Base-by-base conservation (phyloP, 176 grass and related monocot species). In the Urochloa ruziziensis region DNA sequence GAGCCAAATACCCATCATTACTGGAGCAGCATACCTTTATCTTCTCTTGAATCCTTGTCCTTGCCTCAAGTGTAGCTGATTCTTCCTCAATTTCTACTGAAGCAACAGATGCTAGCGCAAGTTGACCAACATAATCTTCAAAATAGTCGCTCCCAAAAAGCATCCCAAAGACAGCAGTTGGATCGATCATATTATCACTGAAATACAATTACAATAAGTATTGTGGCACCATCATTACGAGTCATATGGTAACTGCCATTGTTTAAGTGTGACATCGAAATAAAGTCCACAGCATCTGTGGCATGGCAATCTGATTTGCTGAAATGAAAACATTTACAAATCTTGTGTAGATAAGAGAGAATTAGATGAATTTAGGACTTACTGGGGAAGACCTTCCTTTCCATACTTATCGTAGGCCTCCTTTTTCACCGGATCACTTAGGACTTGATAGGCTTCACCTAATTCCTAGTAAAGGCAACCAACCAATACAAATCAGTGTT, bases 381-480 rank as follows among this genome's bases (percentile, higher is more conserved):
- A 98, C 93, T 85, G 70, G 9, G 76, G 67, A 85, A 98, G 56
- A 56, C 91, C 89, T 90, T 94, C 96, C 68, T 98, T 98, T 76
- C 93, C 96, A 85, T 83, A 72, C 73, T 89, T 95, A 67, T 98
- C 93, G 65, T 98, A 98, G 28, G 83, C 84, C 71, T 95, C 85
- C 60, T 79, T 92, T 89, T 90, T 98, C 39, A 67, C 79, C 35
- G 91, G 93, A 85, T 95, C 96, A 56, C 96, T 95, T 60, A 98
- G 71, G 46, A 95, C 76, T 85, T 98, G 96, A 93, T 98, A 98
- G 74, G 93, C 96, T 64, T 95, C 96, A 29, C 96, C 96, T 61
- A 98, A 85, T 69, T 91, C 87, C 96, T 98, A 85, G 24, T 25
- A 44, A 54, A 62, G 65, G 76, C 18, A 91, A 85, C 70, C 33